Base-by-base conservation (phyloP, 179 eudicot species). In the Gypsophila paniculata region DNA sequence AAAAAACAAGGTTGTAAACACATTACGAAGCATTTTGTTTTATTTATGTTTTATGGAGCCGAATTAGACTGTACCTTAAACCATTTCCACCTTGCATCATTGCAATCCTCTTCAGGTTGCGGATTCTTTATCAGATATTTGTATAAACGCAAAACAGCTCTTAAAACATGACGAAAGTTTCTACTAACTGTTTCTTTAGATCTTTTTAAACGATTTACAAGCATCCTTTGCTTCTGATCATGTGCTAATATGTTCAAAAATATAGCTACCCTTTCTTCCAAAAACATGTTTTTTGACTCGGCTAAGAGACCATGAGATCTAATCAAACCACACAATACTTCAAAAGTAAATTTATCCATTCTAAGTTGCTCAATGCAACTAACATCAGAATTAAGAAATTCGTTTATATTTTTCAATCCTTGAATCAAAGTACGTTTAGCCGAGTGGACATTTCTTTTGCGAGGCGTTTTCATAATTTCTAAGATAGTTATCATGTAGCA, bases 41-140 rank as follows among this genome's bases (percentile, higher is more conserved):
- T n/a, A n/a, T n/a, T n/a, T n/a, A n/a, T n/a, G n/a, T n/a, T n/a
- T n/a, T n/a, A n/a, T n/a, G n/a, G n/a, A n/a, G n/a, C n/a, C n/a
- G n/a, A 36, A 36, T 36, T 7, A 36, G 7, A 36, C 7, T 68
- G 0, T 72, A 72, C 75, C 76, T 72, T 54, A 55, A 73, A 73
- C 71, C 71, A 65, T 42, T 73, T 73, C 29, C 65, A 73, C 17
- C 64, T 65, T 14, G 49, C 18, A 55, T 73, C 71, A 0, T 22
- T 55, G 46, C 52, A 65, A 25, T 65, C 65, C 29, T 65, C 76
- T 39, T 23, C 55, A 54, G 71, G 71, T 48, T 65, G 44, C 9
- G 58, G 58, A 23, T 13, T 73, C 17, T 73, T 54, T 3, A 65
- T 21, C 15, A 73, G 39, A 52, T 54, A 0, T 0, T 22, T 22